These are phyloP conservation scores for Rheum nobile DNA, from an alignment of 148 eudicot genomes.

Conservation along the genomic window DNA sequence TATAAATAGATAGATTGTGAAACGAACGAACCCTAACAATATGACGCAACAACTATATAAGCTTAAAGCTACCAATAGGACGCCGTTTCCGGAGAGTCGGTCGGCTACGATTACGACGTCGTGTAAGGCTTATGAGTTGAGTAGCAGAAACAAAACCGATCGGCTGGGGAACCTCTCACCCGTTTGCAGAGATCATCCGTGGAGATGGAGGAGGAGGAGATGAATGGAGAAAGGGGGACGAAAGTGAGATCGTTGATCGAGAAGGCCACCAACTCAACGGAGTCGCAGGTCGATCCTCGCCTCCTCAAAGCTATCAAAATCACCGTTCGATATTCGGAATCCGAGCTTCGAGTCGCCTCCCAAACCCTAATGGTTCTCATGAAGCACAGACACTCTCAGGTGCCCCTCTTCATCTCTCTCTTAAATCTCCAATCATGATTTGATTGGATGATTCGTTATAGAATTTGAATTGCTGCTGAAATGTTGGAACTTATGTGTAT, in stretches of 20 bases:
- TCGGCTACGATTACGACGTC: not conserved
- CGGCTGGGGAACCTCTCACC: not conserved
- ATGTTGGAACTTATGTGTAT: not conserved
- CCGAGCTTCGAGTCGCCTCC: conserved; percentile 62
- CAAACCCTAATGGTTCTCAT: conserved; percentile 62
- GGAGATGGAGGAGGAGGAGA: conserved; percentile 34
- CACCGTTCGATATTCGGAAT: conserved; percentile 59
- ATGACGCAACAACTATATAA: no score
- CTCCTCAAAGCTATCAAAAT: conserved; percentile 80
- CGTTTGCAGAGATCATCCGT: not conserved
- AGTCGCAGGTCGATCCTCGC: conserved; percentile 62
- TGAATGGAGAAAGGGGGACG: conserved; percentile 19
- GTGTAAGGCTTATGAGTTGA: not conserved
- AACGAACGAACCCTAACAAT: no score
- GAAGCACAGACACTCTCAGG: conserved; percentile 94
- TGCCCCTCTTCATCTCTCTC: conserved; percentile 7
- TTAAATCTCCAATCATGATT: not conserved
- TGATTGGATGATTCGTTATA: not conserved
- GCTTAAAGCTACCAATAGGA: no score
- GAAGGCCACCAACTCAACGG: conserved; percentile 70
- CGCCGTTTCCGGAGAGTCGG: no score
- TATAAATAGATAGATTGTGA: no score
- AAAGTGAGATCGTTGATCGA: conserved; percentile 48
- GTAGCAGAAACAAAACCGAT: not conserved
- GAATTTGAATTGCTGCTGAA: not conserved